These are phyloP conservation scores for Basidiobolus heterosporus DNA, from an alignment of 371 early-diverging fungal species.

Conservation along the genomic window DNA sequence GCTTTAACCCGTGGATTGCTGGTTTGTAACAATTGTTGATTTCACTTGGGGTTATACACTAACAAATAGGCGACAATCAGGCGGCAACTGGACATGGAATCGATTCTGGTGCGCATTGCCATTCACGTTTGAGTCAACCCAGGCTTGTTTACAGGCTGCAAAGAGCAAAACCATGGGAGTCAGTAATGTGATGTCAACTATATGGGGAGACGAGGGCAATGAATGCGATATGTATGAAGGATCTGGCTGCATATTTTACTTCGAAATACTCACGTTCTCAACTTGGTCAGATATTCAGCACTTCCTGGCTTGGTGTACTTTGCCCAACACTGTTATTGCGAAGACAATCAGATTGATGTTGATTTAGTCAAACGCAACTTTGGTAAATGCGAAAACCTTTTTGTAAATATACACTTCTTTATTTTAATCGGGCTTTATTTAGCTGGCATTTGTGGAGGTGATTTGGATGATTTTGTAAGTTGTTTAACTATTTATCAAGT, in stretches of 20 bases:
- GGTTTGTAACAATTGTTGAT: constrained; percentile 12
- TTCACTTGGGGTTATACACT: neutral
- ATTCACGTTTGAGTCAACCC: constrained; percentile 58
- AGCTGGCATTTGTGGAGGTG: constrained; percentile 4
- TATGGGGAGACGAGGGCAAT: constrained; percentile 84
- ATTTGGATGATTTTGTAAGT: constrained; percentile 8
- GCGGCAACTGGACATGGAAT: constrained; percentile 69
- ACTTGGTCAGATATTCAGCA: constrained; percentile 25
- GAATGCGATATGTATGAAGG: constrained; percentile 66
- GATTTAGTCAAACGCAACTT: neutral
- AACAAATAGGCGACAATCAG: constrained; percentile 7
- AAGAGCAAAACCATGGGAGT: constrained; percentile 37
- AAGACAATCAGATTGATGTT: constrained; percentile 35
- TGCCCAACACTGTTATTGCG: constrained; percentile 55
- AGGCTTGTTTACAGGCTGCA: constrained; percentile 54
- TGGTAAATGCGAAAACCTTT: neutral
- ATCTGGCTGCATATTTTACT: neutral
- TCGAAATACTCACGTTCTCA: constrained; percentile 1
- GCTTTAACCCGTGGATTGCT: constrained; percentile 62
- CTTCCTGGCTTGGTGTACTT: constrained; percentile 61
- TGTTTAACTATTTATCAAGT: too few relatives aligned
- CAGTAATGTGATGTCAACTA: constrained; percentile 56
- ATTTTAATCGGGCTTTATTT: neutral
- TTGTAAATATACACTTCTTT: neutral
- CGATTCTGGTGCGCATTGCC: constrained; percentile 67